Conservation (phyloP, 2,329 filamentous ascomycete species). For the Talaromyces funiculosus region DNA sequence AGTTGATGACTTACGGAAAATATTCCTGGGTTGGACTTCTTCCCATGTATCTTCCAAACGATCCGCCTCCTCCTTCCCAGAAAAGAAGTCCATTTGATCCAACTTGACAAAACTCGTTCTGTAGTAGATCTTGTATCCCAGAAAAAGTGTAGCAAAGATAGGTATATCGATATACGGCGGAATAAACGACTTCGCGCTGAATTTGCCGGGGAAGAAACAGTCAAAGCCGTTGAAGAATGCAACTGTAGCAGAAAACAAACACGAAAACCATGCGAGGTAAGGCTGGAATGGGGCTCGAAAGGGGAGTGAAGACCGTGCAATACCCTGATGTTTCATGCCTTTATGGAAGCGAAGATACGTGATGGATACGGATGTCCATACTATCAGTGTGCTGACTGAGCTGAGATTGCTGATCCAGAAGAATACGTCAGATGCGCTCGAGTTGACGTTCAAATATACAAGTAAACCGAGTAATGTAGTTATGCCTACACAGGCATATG, state of each 20-base stretch:
- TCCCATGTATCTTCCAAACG: conserved; percentile 9
- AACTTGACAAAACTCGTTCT: conserved; percentile 28
- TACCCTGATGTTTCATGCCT: conserved; percentile 46
- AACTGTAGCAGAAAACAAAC: conserved; percentile 44
- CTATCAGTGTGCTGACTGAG: conserved; percentile 34
- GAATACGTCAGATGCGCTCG: conserved; percentile 33
- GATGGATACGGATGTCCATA: conserved; percentile 38
- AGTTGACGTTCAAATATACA: conserved; percentile 32
- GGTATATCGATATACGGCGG: conserved; percentile 51
- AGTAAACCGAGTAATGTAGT: conserved; percentile 38
- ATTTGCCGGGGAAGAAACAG: conserved; percentile 46
- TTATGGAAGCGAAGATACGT: conserved; percentile 49
- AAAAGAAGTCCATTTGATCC: conserved; percentile 41
- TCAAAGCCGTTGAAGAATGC: conserved; percentile 55
- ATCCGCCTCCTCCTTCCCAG: conserved; percentile 36
- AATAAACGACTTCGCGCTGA: conserved; percentile 45
- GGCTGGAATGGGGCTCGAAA: conserved; percentile 50
- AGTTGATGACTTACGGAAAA: conserved; percentile 1
- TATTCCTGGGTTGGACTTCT: conserved; percentile 8
- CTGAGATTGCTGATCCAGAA: conserved; percentile 39
- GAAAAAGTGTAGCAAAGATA: conserved; percentile 43
- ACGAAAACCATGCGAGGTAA: conserved; percentile 47
- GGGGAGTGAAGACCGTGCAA: conserved; percentile 39
- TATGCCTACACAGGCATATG: conserved; percentile 43
- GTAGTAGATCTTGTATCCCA: conserved; percentile 33